Conservation (phyloP, 1,284 basidiomycete genomes). For the Fomitopsis pinicola region DNA sequence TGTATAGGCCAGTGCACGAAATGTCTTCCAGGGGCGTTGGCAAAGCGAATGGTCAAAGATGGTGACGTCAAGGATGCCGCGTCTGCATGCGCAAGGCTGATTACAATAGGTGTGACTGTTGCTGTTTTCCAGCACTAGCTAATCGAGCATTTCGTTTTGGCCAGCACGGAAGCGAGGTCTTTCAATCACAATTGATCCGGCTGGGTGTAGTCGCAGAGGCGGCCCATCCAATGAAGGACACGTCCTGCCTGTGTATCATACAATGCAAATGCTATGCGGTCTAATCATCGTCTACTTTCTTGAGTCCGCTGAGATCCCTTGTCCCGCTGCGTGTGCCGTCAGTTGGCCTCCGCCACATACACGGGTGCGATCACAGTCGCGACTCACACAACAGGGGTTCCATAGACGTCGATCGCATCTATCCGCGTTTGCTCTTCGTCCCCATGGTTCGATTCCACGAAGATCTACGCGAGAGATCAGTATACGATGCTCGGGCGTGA, state of each 20-base stretch:
- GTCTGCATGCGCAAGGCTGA: too few species aligned
- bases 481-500: neutral
- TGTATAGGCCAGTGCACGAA: too few species aligned
- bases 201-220: too few species aligned
- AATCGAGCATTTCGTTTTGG: too few species aligned
- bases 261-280: neutral
- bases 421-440: conserved; percentile 74
- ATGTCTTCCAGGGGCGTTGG: too few species aligned
- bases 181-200: too few species aligned
- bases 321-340: conserved; percentile 37
- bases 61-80: too few species aligned
- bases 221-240: neutral
- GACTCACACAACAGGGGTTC: conserved; percentile 58
- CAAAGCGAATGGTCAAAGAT: too few species aligned
- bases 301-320: conserved; percentile 53
- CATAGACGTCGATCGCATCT: conserved; percentile 73
- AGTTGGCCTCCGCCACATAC: conserved; percentile 6
- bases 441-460: conserved; percentile 75
- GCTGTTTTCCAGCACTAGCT: too few species aligned
- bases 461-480: conserved; percentile 46
- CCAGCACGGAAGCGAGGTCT: too few species aligned
- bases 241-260: neutral
- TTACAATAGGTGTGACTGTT: too few species aligned
- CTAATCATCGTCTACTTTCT: conserved; percentile 37
- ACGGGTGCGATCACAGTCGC: neutral